Evolutionary conservation across 305 asterid species (phyloP).

Genomic region (Fraxinus sp.): DNA sequence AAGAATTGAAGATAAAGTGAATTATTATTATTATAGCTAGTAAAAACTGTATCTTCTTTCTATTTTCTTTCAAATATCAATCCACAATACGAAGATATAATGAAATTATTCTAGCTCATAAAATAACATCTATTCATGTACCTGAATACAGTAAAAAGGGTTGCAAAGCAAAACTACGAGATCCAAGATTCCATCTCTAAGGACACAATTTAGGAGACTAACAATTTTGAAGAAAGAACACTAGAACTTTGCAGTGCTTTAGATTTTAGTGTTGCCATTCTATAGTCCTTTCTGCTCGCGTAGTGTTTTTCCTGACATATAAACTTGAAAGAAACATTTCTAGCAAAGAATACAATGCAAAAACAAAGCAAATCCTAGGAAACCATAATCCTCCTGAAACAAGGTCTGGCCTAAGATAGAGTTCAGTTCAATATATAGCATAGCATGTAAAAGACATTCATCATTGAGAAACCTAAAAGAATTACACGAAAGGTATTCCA

Average conservation of each 20-base stretch:
- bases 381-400: background rate
- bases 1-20: background rate
- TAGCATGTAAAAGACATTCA: background rate
- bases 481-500: background rate
- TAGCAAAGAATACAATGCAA: conserved; percentile 8
- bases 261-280: background rate
- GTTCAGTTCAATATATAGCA: background rate
- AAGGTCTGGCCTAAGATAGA: background rate
- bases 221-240: background rate
- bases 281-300: background rate
- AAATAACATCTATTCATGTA: background rate
- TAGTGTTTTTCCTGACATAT: background rate
- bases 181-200: background rate
- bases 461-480: background rate
- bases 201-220: background rate
- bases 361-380: background rate
- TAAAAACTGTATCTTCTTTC: background rate
- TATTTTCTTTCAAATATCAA: background rate
- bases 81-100: conserved; percentile 6
- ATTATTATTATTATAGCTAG: background rate
- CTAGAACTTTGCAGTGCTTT: background rate
- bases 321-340: background rate
- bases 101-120: background rate
- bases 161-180: background rate
- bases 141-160: background rate